Evolutionary conservation across 192 early-diverging fungal species (phyloP), one percentile per base, ranked within the genome.

Genomic region (Geosiphon pyriformis): DNA sequence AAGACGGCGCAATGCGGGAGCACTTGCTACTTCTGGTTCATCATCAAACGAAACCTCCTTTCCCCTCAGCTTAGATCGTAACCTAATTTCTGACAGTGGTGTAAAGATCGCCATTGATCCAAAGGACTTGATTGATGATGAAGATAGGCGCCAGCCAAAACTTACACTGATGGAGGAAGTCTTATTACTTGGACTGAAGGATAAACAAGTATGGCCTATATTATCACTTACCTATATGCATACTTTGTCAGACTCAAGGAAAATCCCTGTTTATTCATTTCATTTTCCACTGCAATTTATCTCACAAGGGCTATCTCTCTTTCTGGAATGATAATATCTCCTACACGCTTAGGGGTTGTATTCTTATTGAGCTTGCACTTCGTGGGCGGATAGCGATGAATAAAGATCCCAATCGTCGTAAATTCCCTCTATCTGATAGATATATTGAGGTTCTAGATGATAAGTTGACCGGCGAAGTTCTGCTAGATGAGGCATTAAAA

Each of bases 301-400:
- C 79, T 42, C 37, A 42, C 37, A 42, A 95, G 85, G 96, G 96
- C 1, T 94, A 96, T 67, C 83, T 98, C 37, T 95, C 94, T 26
- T 98, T 98, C 74, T 98, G 96, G 96, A 98, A 98, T 77, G 96
- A 98, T 78, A 94, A 93, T 74, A 93, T 98, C 59, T 95, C 93
- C 23, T 98, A 98, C 78, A 90, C 94, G 1, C 76, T 98, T 18
- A 84, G 96, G 66, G 95, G 94, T 15, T 90, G 90, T 64, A 98
- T 98, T 71, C 79, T 98, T 34, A 94, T 97, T 82, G 96, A 98
- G 78, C 80, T 98, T 7, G 95, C 95, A 6, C 85, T 98, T 59
- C 86, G 96, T 17, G 87, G 88, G 37, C 85, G 96, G 20, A 91
- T 98, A 65, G 85, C 85, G 11, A 92, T 93, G 70, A 76, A 88